phyloP scores from a whole-genome alignment of 805 yeast species.

The Priceomyces fermenticarens region DNA sequence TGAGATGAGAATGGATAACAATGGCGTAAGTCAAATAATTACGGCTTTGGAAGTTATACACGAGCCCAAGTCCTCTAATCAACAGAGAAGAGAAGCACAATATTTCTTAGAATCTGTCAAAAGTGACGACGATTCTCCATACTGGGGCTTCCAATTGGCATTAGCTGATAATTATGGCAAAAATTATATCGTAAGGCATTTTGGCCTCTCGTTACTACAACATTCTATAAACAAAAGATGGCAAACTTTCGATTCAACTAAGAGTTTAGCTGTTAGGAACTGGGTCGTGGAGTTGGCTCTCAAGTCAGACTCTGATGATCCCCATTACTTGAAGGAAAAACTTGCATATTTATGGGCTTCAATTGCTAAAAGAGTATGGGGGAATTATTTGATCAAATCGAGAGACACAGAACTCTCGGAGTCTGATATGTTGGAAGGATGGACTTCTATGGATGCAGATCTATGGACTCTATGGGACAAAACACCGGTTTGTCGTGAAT shows the following conservation, averaged over 20 bases:
- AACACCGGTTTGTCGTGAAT: slow-evolving; percentile 63
- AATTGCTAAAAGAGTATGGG: slow-evolving; percentile 90
- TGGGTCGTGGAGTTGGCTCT: slow-evolving; percentile 83
- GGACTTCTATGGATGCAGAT: slow-evolving; percentile 85
- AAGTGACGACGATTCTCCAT: slow-evolving; percentile 77
- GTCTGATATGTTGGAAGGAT: slow-evolving; percentile 60
- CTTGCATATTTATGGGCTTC: slow-evolving; percentile 89
- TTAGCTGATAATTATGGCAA: slow-evolving; percentile 53
- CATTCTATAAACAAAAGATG: slow-evolving; percentile 62
- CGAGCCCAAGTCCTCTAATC: slow-evolving; percentile 60
- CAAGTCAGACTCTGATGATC: slow-evolving; percentile 61
- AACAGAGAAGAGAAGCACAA: slow-evolving; percentile 54
- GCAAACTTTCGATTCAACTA: slow-evolving; percentile 52
- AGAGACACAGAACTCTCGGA: slow-evolving; percentile 30
- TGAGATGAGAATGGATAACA: slow-evolving; percentile 52
- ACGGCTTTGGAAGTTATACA: slow-evolving; percentile 76
- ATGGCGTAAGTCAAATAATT: slow-evolving; percentile 70
- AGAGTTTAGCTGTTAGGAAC: slow-evolving; percentile 64
- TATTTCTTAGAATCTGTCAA: slow-evolving; percentile 72
- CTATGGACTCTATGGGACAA: slow-evolving; percentile 72
- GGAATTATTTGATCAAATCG: slow-evolving; percentile 52
- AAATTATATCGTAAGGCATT: slow-evolving; percentile 79
- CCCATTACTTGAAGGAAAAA: slow-evolving; percentile 88
- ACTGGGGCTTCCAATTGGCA: slow-evolving; percentile 88
- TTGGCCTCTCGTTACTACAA: slow-evolving; percentile 79